Conservation (phyloP, 768 basidiomycete species). For the Cystofilobasidium macerans region DNA sequence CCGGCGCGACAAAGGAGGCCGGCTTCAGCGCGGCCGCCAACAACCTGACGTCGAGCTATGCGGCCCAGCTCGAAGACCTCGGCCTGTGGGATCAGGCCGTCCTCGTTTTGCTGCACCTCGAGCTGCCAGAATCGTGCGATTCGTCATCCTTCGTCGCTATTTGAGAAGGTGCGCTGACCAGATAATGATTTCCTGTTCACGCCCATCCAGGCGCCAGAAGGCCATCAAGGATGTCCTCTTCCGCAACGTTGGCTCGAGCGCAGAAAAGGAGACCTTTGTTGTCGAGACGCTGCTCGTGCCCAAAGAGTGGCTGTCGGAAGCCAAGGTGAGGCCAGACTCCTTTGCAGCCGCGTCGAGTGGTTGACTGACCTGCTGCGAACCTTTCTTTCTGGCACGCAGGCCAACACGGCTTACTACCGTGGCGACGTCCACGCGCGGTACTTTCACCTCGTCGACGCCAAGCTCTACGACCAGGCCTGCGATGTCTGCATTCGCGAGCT, state of each 20-base stretch:
- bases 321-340: conserved; percentile 48
- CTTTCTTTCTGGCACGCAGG: conserved; percentile 42
- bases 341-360: background rate
- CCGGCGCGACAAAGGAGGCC: conserved; percentile 40
- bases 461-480: conserved; percentile 62
- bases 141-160: background rate
- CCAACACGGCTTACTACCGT: conserved; percentile 51
- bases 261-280: conserved; percentile 32
- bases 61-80: conserved; percentile 67
- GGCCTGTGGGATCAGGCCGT: conserved; percentile 74
- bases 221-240: conserved; percentile 70
- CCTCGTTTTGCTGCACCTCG: conserved; percentile 81
- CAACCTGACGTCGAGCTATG: conserved; percentile 69
- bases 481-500: conserved; percentile 73
- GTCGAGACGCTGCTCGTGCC: conserved; percentile 72
- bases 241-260: conserved; percentile 41
- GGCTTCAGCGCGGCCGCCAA: conserved; percentile 80
- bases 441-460: conserved; percentile 60
- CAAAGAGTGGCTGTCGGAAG: conserved; percentile 74
- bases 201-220: conserved; percentile 55
- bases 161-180: background rate
- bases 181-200: background rate
- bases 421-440: conserved; percentile 64
- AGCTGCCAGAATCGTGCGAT: conserved; percentile 63
- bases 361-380: background rate